These are phyloP conservation scores for Meripilus lineatus DNA, from an alignment of 1,284 basidiomycete species.

Conservation along the genomic window DNA sequence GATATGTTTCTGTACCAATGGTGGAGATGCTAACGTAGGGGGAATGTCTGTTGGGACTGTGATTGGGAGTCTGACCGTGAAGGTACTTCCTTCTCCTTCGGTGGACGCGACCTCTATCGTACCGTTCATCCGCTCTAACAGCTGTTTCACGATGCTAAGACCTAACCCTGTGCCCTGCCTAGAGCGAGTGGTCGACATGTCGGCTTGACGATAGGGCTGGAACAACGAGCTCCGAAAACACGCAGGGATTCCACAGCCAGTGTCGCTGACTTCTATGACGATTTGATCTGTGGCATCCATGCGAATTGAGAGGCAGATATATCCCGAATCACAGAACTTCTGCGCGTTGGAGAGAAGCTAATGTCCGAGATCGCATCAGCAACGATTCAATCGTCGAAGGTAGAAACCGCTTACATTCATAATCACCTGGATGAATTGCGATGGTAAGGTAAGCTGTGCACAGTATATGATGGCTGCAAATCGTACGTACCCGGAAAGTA, in stretches of 20 bases:
- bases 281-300: constrained; percentile 19
- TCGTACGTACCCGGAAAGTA: constrained; percentile 23
- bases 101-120: constrained; percentile 24
- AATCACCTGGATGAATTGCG: constrained; percentile 17
- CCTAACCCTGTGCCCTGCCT: constrained; percentile 27
- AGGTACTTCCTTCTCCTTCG: constrained; percentile 24
- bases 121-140: constrained; percentile 29
- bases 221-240: constrained; percentile 26
- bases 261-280: constrained; percentile 23
- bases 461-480: not conserved
- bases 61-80: constrained; percentile 24
- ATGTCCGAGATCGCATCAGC: not conserved
- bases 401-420: constrained; percentile 24
- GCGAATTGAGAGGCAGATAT: constrained; percentile 22
- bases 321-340: constrained; percentile 28
- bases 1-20: constrained; percentile 14
- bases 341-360: constrained; percentile 28
- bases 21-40: constrained; percentile 4
- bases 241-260: constrained; percentile 27
- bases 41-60: constrained; percentile 14
- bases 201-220: constrained; percentile 27
- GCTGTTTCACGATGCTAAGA: constrained; percentile 29
- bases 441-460: not conserved
- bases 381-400: too few relatives aligned
- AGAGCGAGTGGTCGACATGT: constrained; percentile 24